These are phyloP conservation scores for Fusarium brevicatenulatum DNA, from an alignment of 2,329 filamentous ascomycete genomes.

Conservation along the genomic window DNA sequence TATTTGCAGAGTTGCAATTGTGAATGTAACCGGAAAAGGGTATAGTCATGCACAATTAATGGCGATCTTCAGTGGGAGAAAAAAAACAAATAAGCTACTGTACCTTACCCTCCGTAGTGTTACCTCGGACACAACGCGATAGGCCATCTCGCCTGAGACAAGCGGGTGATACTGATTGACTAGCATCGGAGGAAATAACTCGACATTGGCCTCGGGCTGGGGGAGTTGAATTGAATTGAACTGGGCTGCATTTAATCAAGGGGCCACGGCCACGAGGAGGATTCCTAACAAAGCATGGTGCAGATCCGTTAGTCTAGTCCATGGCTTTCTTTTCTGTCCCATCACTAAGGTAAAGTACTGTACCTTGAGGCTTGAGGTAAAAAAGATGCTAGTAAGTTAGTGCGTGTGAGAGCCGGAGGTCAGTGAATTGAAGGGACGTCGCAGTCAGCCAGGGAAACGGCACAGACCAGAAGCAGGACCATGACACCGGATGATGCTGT, in stretches of 20 bases:
- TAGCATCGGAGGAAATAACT: constrained; percentile 15
- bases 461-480: constrained; percentile 14
- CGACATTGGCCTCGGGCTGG: not conserved
- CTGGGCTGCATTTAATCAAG: constrained; percentile 4
- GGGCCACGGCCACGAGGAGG: constrained; percentile 20
- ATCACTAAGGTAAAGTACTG: not conserved
- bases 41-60: constrained; percentile 7
- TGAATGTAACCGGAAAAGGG: not conserved
- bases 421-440: not conserved
- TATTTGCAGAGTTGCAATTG: not conserved
- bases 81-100: not conserved
- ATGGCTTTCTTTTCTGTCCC: constrained; percentile 1
- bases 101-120: not conserved
- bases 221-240: not conserved
- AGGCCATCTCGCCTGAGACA: constrained; percentile 23
- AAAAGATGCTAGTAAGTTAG: not conserved
- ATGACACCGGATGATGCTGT: constrained; percentile 1
- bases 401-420: not conserved
- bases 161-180: constrained; percentile 5
- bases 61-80: constrained; percentile 9
- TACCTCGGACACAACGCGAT: not conserved
- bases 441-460: constrained; percentile 3
- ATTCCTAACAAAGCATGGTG: constrained; percentile 35
- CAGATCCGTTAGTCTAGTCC: constrained; percentile 29
- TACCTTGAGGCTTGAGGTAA: not conserved